phyloP scores from a whole-genome alignment of 2,329 filamentous ascomycete genomes.

The Cercospora sojina region DNA sequence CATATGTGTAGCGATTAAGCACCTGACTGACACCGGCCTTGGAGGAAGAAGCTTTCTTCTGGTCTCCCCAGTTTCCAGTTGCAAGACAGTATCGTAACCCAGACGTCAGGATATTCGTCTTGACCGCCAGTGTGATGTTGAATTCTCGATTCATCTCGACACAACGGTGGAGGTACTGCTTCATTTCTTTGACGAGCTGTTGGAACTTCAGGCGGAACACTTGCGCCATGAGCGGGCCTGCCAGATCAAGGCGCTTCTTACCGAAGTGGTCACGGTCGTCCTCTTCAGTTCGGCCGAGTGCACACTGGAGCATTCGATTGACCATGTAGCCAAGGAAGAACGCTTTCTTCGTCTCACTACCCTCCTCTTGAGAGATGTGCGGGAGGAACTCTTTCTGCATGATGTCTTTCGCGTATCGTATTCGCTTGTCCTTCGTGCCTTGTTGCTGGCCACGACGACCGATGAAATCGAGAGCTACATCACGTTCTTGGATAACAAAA shows the following conservation, averaged over 20 bases:
- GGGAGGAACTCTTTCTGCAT: conserved; percentile 96
- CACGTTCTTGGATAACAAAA: conserved; percentile 91
- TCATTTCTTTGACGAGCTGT: conserved; percentile 86
- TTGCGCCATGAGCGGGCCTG: conserved; percentile 91
- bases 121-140: conserved; percentile 86
- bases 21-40: conserved; percentile 98
- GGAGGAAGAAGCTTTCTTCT: conserved; percentile 94
- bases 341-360: conserved; percentile 91
- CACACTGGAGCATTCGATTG: conserved; percentile 89
- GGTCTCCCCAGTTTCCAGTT: conserved; percentile 98
- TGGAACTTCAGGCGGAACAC: conserved; percentile 90
- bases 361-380: conserved; percentile 92
- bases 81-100: conserved; percentile 95
- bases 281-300: conserved; percentile 85
- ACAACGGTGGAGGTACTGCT: conserved; percentile 85
- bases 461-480: conserved; percentile 92
- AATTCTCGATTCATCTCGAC: conserved; percentile 88
- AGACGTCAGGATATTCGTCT: conserved; percentile 85
- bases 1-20: conserved; percentile 94
- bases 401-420: conserved; percentile 88
- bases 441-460: conserved; percentile 81
- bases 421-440: conserved; percentile 80
- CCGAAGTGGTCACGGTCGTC: conserved; percentile 99
- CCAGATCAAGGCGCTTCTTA: conserved; percentile 95
- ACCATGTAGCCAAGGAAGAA: conserved; percentile 99